phyloP scores from a whole-genome alignment of 768 basidiomycete species.

The Boletus reticulatus region DNA sequence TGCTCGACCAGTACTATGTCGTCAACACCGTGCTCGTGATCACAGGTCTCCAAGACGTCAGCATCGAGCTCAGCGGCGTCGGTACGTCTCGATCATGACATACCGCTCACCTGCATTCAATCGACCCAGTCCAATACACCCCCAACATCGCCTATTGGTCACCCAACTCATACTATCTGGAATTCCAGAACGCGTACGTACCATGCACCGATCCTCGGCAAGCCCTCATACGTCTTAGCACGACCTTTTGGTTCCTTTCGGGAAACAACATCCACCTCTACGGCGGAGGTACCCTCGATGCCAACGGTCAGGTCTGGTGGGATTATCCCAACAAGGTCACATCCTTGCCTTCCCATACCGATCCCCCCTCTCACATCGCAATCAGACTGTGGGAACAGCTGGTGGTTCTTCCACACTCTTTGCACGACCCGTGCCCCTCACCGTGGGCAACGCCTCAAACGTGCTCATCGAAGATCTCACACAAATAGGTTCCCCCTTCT shows the following conservation, averaged over 20 bases:
- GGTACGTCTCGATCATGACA: constrained; percentile 22
- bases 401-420: constrained; percentile 43
- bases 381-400: constrained; percentile 36
- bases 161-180: constrained; percentile 37
- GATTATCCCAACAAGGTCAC: constrained; percentile 27
- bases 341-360: constrained; percentile 4
- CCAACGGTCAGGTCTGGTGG: constrained; percentile 46
- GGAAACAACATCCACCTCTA: constrained; percentile 37
- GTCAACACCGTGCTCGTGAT: constrained; percentile 41
- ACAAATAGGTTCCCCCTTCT: constrained; percentile 40
- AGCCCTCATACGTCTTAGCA: constrained; percentile 17
- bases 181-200: constrained; percentile 42
- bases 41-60: constrained; percentile 35
- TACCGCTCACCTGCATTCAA: background rate
- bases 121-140: constrained; percentile 31
- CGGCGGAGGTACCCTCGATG: constrained; percentile 45
- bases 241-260: constrained; percentile 41
- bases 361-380: background rate
- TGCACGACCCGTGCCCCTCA: constrained; percentile 44
- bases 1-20: constrained; percentile 34
- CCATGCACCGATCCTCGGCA: background rate
- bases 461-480: constrained; percentile 41
- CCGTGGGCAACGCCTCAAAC: constrained; percentile 41
- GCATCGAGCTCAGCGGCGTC: constrained; percentile 38
- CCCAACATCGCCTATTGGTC: constrained; percentile 44